Conservation (phyloP, 2,329 filamentous ascomycete species). For the Celoporthe dispersa region DNA sequence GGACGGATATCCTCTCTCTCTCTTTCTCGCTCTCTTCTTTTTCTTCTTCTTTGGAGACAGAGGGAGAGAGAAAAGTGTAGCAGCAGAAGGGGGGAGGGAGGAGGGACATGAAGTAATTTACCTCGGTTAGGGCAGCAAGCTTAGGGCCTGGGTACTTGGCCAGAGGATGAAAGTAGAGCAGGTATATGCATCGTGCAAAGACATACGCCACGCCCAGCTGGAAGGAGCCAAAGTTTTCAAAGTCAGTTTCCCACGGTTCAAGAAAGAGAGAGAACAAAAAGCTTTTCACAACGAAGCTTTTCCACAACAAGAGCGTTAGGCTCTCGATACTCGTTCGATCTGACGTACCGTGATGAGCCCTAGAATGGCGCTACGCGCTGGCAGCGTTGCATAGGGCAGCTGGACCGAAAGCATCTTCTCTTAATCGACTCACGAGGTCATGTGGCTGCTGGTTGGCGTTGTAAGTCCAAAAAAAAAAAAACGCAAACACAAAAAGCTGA, state of each 20-base stretch:
- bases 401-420: neutral
- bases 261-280: too few relatives aligned
- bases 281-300: neutral
- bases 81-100: too few relatives aligned
- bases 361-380: neutral
- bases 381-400: neutral
- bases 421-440: neutral
- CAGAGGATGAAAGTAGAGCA: constrained; percentile 25
- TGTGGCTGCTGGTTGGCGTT: neutral
- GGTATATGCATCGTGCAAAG: constrained; percentile 18
- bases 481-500: too few relatives aligned
- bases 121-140: constrained; percentile 3
- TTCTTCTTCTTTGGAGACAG: too few relatives aligned
- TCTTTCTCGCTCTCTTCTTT: too few relatives aligned
- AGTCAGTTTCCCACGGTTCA: neutral
- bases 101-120: neutral
- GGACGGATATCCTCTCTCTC: too few relatives aligned
- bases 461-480: neutral
- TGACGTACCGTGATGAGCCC: neutral
- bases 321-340: neutral
- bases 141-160: constrained; percentile 24
- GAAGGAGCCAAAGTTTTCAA: neutral
- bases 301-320: neutral
- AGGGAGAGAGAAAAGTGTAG: too few relatives aligned
- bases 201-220: neutral